Percentiles rank a stretch among this genome's conserved stretches.
phyloP scores from a whole-genome alignment of 140 eudicot species.

The Flaveria floridana region DNA sequence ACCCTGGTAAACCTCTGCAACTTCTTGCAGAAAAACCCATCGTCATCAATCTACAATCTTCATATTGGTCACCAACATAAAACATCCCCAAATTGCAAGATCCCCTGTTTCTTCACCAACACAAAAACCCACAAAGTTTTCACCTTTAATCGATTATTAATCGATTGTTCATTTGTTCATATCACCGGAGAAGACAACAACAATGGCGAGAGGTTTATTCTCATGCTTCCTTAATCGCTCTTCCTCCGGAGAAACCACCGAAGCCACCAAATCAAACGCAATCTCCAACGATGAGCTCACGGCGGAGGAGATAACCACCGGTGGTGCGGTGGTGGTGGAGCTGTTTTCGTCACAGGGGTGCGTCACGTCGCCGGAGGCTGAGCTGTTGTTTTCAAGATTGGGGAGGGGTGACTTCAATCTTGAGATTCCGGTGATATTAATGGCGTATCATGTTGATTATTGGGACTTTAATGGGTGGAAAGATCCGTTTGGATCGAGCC shows the following conservation, averaged over 20 bases:
- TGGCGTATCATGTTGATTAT: conserved; percentile 84
- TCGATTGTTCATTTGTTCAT: neutral
- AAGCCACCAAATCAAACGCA: neutral
- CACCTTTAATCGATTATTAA: neutral
- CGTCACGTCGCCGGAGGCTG: conserved; percentile 79
- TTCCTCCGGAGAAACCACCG: conserved; percentile 26
- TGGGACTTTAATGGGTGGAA: conserved; percentile 98
- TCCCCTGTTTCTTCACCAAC: conserved; percentile 15
- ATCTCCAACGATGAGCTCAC: conserved; percentile 41
- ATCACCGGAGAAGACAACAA: conserved; percentile 28
- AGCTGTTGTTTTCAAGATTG: conserved; percentile 68
- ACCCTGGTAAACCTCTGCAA: neutral
- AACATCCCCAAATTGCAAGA: conserved; percentile 29
- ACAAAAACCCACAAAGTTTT: neutral
- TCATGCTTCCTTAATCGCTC: conserved; percentile 55
- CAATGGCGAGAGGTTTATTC: conserved; percentile 61
- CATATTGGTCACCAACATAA: conserved; percentile 39
- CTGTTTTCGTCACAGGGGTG: conserved; percentile 94
- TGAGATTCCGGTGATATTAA: conserved; percentile 58
- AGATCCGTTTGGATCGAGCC: conserved; percentile 74
- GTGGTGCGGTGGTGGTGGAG: conserved; percentile 71
- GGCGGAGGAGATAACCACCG: conserved; percentile 47
- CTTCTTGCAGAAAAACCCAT: neutral
- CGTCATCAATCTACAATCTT: neutral
- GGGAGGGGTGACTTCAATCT: conserved; percentile 82